Conservation (phyloP, 2,329 filamentous ascomycete species). For the Botrytis elliptica region DNA sequence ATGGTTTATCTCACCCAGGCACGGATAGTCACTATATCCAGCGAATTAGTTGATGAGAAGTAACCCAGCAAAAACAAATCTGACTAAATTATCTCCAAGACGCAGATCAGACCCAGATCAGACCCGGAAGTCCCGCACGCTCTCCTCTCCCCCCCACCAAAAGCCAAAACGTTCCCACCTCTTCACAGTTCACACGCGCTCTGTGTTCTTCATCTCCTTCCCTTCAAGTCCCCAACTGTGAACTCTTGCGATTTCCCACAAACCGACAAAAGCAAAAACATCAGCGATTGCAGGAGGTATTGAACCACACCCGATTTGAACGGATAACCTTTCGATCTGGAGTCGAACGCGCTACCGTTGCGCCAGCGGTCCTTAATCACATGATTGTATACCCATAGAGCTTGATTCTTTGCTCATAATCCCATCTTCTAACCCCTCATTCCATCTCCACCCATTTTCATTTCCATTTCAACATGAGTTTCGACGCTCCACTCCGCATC, state of each 20-base stretch:
- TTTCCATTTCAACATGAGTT: not conserved
- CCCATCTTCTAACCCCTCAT: accelerated
- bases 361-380: conserved; percentile 23
- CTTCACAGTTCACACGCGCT: not conserved
- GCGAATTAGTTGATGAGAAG: not conserved
- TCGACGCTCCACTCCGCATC: not conserved
- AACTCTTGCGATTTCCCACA: accelerated
- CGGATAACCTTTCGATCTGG: conserved; percentile 39
- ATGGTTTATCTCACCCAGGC: not conserved
- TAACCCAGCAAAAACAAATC: not conserved
- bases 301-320: conserved; percentile 38
- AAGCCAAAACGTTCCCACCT: not conserved
- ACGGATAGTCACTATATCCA: not conserved
- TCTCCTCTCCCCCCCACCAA: not conserved
- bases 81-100: not conserved
- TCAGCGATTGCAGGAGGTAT: conserved; percentile 9
- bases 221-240: accelerated
- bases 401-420: accelerated
- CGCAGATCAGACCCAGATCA: not conserved
- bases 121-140: not conserved
- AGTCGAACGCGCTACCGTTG: conserved; percentile 35
- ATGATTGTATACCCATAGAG: accelerated
- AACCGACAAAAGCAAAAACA: not conserved
- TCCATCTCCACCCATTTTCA: not conserved
- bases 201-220: not conserved